These are phyloP conservation scores for Eimeria falciformis DNA, from an alignment of 169 alveolate genomes.

Conservation along the genomic window DNA sequence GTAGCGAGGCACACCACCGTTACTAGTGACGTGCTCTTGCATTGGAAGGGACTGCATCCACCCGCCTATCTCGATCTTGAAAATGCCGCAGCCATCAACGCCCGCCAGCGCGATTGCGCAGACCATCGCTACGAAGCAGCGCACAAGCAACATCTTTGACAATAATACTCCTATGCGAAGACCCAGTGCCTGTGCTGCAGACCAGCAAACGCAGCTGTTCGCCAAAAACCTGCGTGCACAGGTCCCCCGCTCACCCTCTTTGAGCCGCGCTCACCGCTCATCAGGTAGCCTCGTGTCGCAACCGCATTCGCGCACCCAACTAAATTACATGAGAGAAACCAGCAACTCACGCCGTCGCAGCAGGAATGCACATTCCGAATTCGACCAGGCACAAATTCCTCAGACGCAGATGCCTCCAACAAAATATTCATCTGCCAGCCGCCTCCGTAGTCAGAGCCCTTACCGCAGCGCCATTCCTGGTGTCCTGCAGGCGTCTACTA, in stretches of 20 bases:
- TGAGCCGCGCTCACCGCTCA: conserved; percentile 64
- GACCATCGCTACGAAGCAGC: conserved; percentile 55
- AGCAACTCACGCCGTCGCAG: conserved; percentile 73
- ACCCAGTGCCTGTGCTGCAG: conserved; percentile 61
- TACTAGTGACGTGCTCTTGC: too few relatives aligned
- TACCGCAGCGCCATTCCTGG: background rate
- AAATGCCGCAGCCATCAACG: conserved; percentile 40
- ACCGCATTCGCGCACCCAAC: conserved; percentile 18
- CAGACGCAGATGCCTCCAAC: background rate
- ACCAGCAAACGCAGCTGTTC: conserved; percentile 56
- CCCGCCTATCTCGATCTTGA: too few relatives aligned
- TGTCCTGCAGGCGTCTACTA: background rate
- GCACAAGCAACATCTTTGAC: conserved; percentile 57
- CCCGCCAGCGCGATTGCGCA: conserved; percentile 70
- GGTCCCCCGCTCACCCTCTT: conserved; percentile 40
- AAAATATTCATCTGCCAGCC: background rate
- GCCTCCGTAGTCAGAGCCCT: conserved; percentile 56
- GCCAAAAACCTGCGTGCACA: conserved; percentile 32
- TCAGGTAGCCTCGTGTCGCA: conserved; percentile 16
- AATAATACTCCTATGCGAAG: conserved; percentile 12
- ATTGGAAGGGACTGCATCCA: too few relatives aligned
- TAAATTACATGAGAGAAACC: conserved; percentile 49
- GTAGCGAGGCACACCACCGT: too few relatives aligned
- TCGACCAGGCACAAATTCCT: background rate
- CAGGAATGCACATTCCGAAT: conserved; percentile 6